Base-by-base conservation (phyloP, 2,329 filamentous ascomycete species). In the Aspergillus eucalypticola region DNA sequence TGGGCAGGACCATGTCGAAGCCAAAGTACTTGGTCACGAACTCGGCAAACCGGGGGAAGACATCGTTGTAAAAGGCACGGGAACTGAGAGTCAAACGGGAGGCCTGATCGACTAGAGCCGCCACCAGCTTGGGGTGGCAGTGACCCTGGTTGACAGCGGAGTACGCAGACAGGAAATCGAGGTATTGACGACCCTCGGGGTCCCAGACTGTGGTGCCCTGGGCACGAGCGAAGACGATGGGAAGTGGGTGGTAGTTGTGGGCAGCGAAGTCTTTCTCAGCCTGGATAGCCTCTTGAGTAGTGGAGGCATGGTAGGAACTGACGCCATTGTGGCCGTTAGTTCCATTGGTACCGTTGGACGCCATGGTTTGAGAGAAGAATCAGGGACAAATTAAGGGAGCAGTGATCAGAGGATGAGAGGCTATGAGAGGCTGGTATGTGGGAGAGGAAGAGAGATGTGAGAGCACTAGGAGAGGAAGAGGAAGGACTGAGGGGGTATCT, bases 221-320 rank as follows among this genome's bases (percentile, higher is more conserved):
- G 44, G 92, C 95, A 66, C 88, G 87, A 59, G 94, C 84, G 78
- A 98, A 97, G 73, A 96, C 95, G 61, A 99, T 88, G 42, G 95
- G 95, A 2, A 99, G 86, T 15, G 95, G 95, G 79, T 98, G 93
- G 84, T 99, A 99, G 83, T 99, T 99, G 86, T 99, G 95, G 52
- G 95, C 95, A 53, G 95, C 95, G 77, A 86, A 94, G 74, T 90
- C 83, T 72, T 91, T 83, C 81, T 99, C 95, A 56, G 88, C 81
- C 56, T 87, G 81, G 75, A 97, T 96, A 69, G 95, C 94, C 69
- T 85, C 83, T 60, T 88, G 81, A 46, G 92, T 93, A 25, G 94
- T 92, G 19, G 90, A 76, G 58, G 92, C 85, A 80, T 97, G 95
- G 81, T 86, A 87, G 61, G 72, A 68, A 54, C 75, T 76, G 39